These are phyloP conservation scores for Pichia occidentalis DNA, from an alignment of 805 yeast species.

Conservation along the genomic window DNA sequence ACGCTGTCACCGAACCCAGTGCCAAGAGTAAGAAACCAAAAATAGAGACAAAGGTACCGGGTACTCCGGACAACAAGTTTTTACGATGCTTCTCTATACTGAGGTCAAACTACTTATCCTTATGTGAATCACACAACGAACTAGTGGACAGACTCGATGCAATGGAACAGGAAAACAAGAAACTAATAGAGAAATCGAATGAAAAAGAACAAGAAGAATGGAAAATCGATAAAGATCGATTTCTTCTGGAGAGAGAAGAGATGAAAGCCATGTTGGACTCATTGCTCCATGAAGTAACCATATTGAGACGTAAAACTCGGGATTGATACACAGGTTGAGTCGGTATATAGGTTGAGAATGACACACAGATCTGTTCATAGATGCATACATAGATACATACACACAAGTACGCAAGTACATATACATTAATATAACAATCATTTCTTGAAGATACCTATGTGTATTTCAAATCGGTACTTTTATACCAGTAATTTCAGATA, in stretches of 20 bases:
- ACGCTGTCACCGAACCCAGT: neutral
- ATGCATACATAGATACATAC: neutral
- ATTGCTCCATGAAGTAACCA: slow-evolving; percentile 18
- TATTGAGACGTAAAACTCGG: slow-evolving; percentile 17
- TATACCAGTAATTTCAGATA: too few relatives aligned
- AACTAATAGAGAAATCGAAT: slow-evolving; percentile 2
- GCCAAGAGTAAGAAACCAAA: neutral
- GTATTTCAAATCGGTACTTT: too few relatives aligned
- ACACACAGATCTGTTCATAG: slow-evolving; percentile 1
- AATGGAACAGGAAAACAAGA: slow-evolving; percentile 6
- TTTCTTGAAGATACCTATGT: too few relatives aligned
- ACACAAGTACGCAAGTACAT: neutral
- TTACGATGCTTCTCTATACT: slow-evolving; percentile 21
- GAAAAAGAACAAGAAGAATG: slow-evolving; percentile 16
- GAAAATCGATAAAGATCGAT: slow-evolving; percentile 17
- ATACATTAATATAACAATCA: neutral
- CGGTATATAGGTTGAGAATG: slow-evolving; percentile 1
- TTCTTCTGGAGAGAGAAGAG: slow-evolving; percentile 22
- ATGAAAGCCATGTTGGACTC: slow-evolving; percentile 23
- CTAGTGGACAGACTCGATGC: slow-evolving; percentile 11
- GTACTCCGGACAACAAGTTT: slow-evolving; percentile 15
- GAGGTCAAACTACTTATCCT: slow-evolving; percentile 20
- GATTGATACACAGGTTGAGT: slow-evolving; percentile 4
- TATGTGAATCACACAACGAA: slow-evolving; percentile 21
- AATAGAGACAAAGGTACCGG: neutral